These are phyloP conservation scores for Eremochloa ophiuroides DNA, from an alignment of 176 grass and related monocot species.

Conservation along the genomic window DNA sequence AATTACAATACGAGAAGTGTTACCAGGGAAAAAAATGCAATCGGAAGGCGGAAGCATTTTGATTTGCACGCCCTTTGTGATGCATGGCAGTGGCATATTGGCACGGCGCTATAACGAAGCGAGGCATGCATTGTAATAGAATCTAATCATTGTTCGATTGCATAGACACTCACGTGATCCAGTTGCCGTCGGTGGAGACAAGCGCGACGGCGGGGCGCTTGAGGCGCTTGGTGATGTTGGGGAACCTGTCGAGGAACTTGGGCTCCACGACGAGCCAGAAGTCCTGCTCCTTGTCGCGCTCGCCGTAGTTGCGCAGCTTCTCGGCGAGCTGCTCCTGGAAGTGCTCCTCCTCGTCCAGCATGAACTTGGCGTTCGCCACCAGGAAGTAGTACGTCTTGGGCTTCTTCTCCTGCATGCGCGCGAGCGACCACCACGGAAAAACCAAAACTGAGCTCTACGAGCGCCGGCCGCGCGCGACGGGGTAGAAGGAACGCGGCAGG, in stretches of 20 bases:
- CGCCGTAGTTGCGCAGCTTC: constrained; percentile 55
- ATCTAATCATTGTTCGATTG: not conserved
- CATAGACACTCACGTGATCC: constrained; percentile 67
- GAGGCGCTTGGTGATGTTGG: constrained; percentile 65
- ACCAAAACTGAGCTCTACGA: not conserved
- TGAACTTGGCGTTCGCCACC: constrained; percentile 96
- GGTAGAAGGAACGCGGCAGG: not conserved
- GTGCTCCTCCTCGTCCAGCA: constrained; percentile 97
- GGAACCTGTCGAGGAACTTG: constrained; percentile 86
- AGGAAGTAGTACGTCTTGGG: constrained; percentile 71
- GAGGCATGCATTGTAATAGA: not conserved
- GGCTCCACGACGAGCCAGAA: constrained; percentile 97
- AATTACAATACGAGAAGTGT: not conserved
- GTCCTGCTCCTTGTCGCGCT: constrained; percentile 70
- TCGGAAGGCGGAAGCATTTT: not conserved
- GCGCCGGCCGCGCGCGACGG: not conserved
- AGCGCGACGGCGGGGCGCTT: constrained; percentile 82
- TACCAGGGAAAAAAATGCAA: not conserved
- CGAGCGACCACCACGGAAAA: not conserved
- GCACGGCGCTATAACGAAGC: not conserved
- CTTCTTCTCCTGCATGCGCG: constrained; percentile 58
- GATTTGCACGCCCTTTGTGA: not conserved
- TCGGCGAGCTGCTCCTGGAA: constrained; percentile 88
- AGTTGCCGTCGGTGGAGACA: constrained; percentile 75
- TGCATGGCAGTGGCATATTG: not conserved